Conservation (phyloP, 768 basidiomycete species). For the Asterophora lycoperdoides region DNA sequence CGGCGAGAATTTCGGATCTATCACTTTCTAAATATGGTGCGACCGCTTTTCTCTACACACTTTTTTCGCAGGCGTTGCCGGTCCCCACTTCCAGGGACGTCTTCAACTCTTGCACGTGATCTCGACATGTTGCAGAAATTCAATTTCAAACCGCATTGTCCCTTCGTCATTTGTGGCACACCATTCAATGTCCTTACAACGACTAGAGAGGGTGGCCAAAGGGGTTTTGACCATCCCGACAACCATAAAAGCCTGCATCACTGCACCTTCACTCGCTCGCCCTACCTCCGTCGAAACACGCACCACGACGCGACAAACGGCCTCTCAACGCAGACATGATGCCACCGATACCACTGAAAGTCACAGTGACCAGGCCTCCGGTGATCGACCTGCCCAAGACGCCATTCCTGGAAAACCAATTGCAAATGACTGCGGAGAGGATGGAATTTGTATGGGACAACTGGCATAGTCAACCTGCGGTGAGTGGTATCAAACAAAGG, state of each 20-base stretch:
- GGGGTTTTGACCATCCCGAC: neutral
- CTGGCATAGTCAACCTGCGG: slow-evolving; percentile 5
- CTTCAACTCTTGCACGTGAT: slow-evolving; percentile 1
- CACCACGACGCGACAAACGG: no score
- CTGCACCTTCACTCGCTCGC: neutral
- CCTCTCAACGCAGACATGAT: neutral
- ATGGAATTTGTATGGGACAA: slow-evolving; percentile 11
- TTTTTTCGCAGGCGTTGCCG: no score
- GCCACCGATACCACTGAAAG: neutral
- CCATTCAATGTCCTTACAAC: neutral
- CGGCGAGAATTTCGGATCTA: no score
- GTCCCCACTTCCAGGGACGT: no score
- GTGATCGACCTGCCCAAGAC: neutral
- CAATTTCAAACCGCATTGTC: no score
- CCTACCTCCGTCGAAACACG: neutral
- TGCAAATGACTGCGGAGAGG: slow-evolving; percentile 3
- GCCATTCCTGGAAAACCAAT: slow-evolving; percentile 3
- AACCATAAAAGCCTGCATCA: neutral
- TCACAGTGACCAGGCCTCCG: neutral
- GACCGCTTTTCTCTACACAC: no score
- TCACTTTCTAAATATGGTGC: no score
- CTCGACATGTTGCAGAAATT: slow-evolving; percentile 5
- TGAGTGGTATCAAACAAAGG: neutral
- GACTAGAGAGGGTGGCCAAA: neutral
- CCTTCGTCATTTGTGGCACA: neutral